Percentiles rank a stretch among this genome's conserved stretches.
Conservation (phyloP, 2,329 filamentous ascomycete genomes). For the Neurospora sp. region DNA sequence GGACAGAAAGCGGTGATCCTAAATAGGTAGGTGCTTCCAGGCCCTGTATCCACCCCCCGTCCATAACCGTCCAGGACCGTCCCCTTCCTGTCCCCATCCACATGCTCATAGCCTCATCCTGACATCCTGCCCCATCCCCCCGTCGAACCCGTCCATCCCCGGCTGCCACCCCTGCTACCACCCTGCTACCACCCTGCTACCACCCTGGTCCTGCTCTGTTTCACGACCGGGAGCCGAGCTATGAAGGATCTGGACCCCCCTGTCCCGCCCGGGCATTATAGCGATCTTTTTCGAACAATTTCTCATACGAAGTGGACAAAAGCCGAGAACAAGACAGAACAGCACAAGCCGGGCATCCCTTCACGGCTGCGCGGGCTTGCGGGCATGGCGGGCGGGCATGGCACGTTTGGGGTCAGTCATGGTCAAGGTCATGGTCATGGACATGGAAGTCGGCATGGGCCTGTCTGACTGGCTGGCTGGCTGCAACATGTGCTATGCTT, state of each 20-base stretch:
- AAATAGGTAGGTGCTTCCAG: not conserved
- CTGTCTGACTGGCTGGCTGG: not conserved
- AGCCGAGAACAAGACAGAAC: not conserved
- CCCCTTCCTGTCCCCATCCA: not conserved
- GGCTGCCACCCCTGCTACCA: not conserved
- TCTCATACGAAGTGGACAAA: not conserved
- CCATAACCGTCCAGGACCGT: not conserved
- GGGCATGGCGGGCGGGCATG: not conserved
- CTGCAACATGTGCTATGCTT: not conserved
- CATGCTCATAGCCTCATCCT: not conserved
- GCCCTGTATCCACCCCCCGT: not conserved
- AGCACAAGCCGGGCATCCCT: not conserved
- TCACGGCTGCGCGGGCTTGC: not conserved
- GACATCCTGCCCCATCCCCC: not conserved
- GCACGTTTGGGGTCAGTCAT: not conserved
- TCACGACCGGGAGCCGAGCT: not conserved
- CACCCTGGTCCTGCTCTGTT: not conserved
- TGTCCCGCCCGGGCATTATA: not conserved
- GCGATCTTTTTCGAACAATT: not conserved
- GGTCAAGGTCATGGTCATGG: not conserved
- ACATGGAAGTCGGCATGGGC: not conserved
- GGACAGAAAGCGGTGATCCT: not conserved
- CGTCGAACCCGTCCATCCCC: not conserved
- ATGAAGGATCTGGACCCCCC: not conserved
- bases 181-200: not conserved